Percentiles rank a stretch among this genome's conserved stretches.
Evolutionary conservation across 176 grass and related monocot genomes (phyloP).

Genomic region (Rhynchospora pubera): DNA sequence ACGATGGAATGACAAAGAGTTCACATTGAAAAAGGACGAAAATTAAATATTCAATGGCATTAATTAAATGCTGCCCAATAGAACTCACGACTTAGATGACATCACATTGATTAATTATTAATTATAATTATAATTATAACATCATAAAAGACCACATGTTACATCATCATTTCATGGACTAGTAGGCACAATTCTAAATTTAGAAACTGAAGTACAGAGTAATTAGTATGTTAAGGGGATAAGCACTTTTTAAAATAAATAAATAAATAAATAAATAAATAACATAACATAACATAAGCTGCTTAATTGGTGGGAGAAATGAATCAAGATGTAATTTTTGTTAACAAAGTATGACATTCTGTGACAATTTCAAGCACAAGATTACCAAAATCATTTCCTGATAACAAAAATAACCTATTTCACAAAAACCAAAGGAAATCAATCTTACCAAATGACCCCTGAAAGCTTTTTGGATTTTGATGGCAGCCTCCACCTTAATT

Average conservation of each 20-base stretch:
- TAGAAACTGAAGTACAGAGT: neutral
- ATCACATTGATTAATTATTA: neutral
- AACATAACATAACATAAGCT: no score
- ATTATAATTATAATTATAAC: neutral
- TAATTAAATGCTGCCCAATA: neutral
- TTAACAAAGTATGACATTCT: no score
- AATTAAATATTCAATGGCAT: neutral
- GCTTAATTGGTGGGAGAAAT: neutral
- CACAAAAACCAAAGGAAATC: neutral
- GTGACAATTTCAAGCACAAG: no score
- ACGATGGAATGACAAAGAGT: neutral
- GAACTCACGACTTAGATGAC: neutral
- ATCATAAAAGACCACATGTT: neutral
- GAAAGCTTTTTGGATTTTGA: constrained; percentile 73
- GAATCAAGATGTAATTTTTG: no score
- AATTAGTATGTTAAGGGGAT: no score
- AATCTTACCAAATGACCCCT: constrained; percentile 73
- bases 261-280: no score
- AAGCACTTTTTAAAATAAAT: no score
- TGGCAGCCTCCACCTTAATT: constrained; percentile 30
- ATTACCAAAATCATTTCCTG: no score
- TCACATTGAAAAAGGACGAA: neutral
- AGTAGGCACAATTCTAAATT: neutral
- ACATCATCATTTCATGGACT: no score
- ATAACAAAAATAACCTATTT: neutral